phyloP scores from a whole-genome alignment of 2,329 filamentous ascomycete genomes.

The Pseudocercospora cruenta region DNA sequence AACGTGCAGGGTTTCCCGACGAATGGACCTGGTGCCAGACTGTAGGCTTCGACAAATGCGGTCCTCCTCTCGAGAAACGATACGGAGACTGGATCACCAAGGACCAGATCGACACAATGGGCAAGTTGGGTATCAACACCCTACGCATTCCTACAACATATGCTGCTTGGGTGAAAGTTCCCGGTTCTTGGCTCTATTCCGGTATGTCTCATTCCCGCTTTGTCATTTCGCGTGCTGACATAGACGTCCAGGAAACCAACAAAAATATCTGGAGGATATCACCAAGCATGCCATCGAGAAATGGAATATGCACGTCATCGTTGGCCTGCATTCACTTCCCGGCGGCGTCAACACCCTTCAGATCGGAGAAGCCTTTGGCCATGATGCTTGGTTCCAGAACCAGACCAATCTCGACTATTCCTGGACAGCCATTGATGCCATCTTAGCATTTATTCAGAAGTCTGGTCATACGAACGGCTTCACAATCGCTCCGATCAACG shows the following conservation, averaged over 20 bases:
- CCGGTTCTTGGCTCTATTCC: conserved; percentile 39
- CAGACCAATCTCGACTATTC: conserved; percentile 41
- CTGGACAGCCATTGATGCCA: conserved; percentile 38
- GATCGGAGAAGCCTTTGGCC: conserved; percentile 36
- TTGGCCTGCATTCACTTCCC: conserved; percentile 40
- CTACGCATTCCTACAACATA: conserved; percentile 45
- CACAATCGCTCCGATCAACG: conserved; percentile 45
- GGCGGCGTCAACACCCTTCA: conserved; percentile 39
- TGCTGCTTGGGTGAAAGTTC: conserved; percentile 43
- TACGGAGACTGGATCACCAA: conserved; percentile 25
- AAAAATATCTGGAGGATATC: conserved; percentile 35
- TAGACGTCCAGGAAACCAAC: conserved; percentile 24
- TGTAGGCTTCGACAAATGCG: conserved; percentile 31
- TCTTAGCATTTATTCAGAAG: conserved; percentile 39
- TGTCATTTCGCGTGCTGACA: no score
- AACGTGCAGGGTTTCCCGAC: conserved; percentile 26
- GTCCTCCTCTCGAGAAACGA: conserved; percentile 21
- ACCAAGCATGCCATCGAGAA: conserved; percentile 42
- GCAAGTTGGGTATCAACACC: conserved; percentile 37
- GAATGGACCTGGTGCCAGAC: conserved; percentile 42
- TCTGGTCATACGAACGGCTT: conserved; percentile 38
- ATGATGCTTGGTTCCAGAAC: conserved; percentile 43
- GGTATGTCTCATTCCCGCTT: conserved; percentile 28
- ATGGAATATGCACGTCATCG: conserved; percentile 43
- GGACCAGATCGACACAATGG: conserved; percentile 40